Base-by-base conservation (phyloP, 202 grass and related monocot species). In the Hordeum pubiflorum region DNA sequence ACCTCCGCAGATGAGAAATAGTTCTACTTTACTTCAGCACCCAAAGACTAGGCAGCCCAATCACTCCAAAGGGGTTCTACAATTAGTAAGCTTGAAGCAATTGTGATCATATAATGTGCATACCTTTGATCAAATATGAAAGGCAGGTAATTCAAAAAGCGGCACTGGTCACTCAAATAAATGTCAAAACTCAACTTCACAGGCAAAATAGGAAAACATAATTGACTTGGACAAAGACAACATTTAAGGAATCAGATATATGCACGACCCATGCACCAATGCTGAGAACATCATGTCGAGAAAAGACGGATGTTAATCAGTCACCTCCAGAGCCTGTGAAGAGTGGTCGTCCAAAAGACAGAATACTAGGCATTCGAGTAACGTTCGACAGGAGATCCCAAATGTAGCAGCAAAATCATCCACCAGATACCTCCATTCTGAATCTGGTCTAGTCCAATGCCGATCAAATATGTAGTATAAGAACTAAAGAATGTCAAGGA, bases 401-500 rank as follows among this genome's bases (percentile, higher is more conserved):
- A 93, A 98, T 40, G 77, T 83, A 48, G 85, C 86, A 86, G 86
- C 83, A 89, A 93, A 98, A 85, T 98, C 95, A 83, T 98, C 90
- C 81, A 95, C 79, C 69, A 95, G 72, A 89, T 88, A 90, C 82
- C 85, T 89, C 95, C 95, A 98, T 82, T 93, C 88, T 70, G 75
- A 83, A 86, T 95, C 88, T 72, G 92, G 90, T 56, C 62, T 87
- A 12, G 76, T 90, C 95, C 95, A 91, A 82, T 98, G 88, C 44
- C 92, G 84, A 86, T 98, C 95, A 86, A 98, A 94, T 83, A 98
- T 76, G 93, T 98, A 95, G 86, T 98, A 98, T 41, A 98, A 77
- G 40, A 98, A 93, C 95, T 98, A 77, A 58, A 80, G 67, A 74
- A 74, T 55, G 82, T 94, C 83, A 92, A 94, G 94, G 85, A 84